Evolutionary conservation across 805 yeast species (phyloP).

Genomic region (Spathaspora arborariae): DNA sequence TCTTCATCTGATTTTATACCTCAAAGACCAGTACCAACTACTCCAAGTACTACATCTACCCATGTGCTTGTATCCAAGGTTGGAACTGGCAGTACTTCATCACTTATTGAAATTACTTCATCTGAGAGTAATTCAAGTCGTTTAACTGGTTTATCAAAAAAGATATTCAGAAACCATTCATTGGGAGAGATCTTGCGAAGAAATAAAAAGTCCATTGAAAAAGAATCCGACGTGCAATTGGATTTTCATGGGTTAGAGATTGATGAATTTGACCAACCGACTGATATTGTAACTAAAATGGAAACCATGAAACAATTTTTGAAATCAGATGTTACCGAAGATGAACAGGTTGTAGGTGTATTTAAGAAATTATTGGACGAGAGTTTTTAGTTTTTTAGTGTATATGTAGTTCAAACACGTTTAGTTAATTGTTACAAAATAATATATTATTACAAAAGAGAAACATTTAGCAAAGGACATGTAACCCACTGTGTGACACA

Average conservation of each 20-base stretch:
- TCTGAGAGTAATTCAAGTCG: not conserved
- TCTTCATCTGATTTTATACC: slow-evolving; percentile 1
- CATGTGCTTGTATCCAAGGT: not conserved
- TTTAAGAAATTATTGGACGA: not conserved
- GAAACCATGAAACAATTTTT: not conserved
- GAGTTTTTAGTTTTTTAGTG: not conserved
- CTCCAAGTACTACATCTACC: not conserved
- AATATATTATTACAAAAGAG: not conserved
- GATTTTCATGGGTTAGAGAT: not conserved
- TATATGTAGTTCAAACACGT: not conserved
- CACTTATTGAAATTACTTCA: not conserved
- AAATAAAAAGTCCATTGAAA: not conserved
- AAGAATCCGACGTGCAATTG: not conserved
- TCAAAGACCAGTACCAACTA: not conserved
- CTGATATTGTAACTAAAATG: not conserved
- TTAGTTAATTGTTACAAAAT: not conserved
- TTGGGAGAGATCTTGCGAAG: not conserved
- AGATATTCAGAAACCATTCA: not conserved
- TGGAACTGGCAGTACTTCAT: not conserved
- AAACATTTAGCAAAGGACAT: not conserved
- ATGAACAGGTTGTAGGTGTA: not conserved
- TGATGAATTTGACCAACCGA: not conserved
- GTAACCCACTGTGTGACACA: not conserved
- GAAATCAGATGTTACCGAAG: not conserved
- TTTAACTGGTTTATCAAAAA: not conserved